These are phyloP conservation scores for Curvularia sp. DNA, from an alignment of 2,329 filamentous ascomycete species.

Conservation along the genomic window DNA sequence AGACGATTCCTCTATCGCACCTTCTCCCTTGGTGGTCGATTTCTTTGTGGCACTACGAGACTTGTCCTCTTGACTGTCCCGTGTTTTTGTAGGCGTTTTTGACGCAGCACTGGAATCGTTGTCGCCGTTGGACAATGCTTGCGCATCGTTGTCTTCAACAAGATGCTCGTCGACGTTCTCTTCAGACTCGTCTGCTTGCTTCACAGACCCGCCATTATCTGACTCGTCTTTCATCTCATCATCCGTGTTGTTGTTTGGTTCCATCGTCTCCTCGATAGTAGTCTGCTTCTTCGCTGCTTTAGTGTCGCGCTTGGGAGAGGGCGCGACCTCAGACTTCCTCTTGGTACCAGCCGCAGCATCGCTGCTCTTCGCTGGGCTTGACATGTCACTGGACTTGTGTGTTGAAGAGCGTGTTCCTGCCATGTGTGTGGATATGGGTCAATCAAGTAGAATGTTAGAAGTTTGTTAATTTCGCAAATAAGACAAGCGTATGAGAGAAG, in stretches of 20 bases:
- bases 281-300: conserved; percentile 57
- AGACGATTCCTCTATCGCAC: conserved; percentile 58
- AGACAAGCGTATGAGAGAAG: background rate
- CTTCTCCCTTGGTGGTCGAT: conserved; percentile 33
- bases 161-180: conserved; percentile 14
- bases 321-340: conserved; percentile 50
- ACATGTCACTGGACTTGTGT: conserved; percentile 24
- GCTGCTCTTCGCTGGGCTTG: conserved; percentile 35
- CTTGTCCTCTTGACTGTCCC: conserved; percentile 5
- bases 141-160: conserved; percentile 18
- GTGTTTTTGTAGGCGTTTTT: conserved; percentile 13
- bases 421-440: conserved; percentile 28
- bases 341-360: conserved; percentile 50
- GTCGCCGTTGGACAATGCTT: conserved; percentile 28
- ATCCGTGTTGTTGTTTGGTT: conserved; percentile 47
- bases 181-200: conserved; percentile 20
- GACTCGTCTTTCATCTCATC: conserved; percentile 37
- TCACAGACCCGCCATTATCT: conserved; percentile 11
- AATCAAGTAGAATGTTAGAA: background rate
- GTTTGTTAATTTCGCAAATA: background rate
- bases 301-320: conserved; percentile 54
- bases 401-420: conserved; percentile 40
- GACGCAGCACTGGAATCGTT: conserved; percentile 21
- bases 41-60: conserved; percentile 27
- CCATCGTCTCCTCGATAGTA: conserved; percentile 61